A percentile compares a stretch with the other conserved stretches of the same genome.
Conservation (phyloP, 345 rosid genomes). For the Sisymbrium irio region DNA sequence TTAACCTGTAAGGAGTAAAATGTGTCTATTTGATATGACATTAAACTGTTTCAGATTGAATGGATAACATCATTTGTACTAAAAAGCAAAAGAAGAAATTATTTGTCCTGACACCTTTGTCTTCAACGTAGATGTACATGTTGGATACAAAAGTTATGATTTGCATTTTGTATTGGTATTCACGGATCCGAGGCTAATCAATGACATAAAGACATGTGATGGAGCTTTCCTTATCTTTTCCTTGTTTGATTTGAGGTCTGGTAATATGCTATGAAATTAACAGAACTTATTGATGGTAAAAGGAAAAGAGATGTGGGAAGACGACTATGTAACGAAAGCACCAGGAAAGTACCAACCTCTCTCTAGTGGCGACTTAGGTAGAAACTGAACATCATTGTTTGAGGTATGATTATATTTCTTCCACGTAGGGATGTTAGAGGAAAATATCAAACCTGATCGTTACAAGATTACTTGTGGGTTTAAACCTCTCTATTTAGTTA, state of each 20-base stretch:
- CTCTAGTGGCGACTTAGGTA: not conserved
- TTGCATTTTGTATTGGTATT: conserved; percentile 6
- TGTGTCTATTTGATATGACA: not conserved
- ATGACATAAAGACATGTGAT: conserved; percentile 5
- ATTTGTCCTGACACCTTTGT: conserved; percentile 17
- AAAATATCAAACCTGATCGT: not conserved
- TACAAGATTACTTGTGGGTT: not conserved
- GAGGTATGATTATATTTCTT: not conserved
- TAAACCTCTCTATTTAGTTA: too few species aligned
- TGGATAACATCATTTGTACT: not conserved
- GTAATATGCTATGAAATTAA: not conserved
- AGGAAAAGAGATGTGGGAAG: not conserved
- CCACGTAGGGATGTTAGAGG: not conserved
- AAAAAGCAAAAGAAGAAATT: not conserved
- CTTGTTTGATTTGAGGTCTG: not conserved
- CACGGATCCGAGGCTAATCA: not conserved
- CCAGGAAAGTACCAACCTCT: not conserved
- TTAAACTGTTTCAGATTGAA: not conserved
- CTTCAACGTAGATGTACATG: not conserved
- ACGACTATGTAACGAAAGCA: not conserved
- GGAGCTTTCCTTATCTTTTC: conserved; percentile 4
- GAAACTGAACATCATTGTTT: not conserved
- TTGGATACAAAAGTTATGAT: not conserved
- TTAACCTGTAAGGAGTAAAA: not conserved
- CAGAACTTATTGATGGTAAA: not conserved